Base-by-base conservation (phyloP, 1,139 yeast genomes). In the Yamadazyma dendronema region DNA sequence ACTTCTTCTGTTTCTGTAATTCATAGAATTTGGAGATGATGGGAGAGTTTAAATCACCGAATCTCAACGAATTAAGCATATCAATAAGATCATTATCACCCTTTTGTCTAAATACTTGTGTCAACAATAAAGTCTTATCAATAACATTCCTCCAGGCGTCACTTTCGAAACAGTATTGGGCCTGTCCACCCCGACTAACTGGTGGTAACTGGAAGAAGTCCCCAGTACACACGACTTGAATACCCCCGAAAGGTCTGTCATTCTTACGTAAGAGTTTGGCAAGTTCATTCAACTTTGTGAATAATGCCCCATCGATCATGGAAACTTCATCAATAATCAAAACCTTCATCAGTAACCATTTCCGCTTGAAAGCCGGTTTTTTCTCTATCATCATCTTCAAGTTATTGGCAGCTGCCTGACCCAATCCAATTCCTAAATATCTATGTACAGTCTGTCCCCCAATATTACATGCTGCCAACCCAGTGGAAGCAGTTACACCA, bases 191-290 rank as follows among this genome's bases (percentile, higher is more conserved):
- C 36, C 67, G 72, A 17, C 74, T 65, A 5, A 89, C 94, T 0
- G 96, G 96, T 1, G 96, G 96, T 39, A 87, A 62, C 58, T 87
- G 96, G 57, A 80, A 86, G 53, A 87, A 87, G 56, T 87, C 96
- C 14, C 96, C 96, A 2, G 92, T 81, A 19, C 84, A 58, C 10
- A 87, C 75, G 10, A 87, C 52, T 56, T 87, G 96, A 30, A 87
- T 79, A 0, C 95, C 95, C 8, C 96, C 96, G 63, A 87, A 87
- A 0, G 87, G 86, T 31, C 46, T 50, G 6, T 44, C 39, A 27
- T 50, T 65, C n/a, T 62, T 59, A 35, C 84, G 64, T 1, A 85
- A 55, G 0, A 47, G 50, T 43, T 79, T 65, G 0, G 87, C 95
- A 29, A 86, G 60, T 14, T 58, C 60, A 41, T 84, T 83, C 37